Base-by-base conservation (phyloP, 805 yeast genomes). In the Peterozyma toletana region DNA sequence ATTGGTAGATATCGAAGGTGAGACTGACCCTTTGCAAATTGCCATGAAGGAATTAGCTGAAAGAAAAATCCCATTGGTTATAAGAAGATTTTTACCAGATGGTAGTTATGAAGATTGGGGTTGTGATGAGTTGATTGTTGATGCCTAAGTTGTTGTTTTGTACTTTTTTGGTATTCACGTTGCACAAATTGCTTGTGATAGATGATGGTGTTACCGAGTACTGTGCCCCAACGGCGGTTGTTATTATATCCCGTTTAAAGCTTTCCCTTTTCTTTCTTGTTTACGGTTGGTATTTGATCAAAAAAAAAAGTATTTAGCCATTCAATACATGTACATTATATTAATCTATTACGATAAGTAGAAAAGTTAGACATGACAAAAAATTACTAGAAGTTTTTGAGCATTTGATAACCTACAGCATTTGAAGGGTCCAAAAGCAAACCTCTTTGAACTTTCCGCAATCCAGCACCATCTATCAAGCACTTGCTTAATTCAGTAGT, bases 91-190 rank as follows among this genome's bases (percentile, higher is more conserved):
- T 60, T 74, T 93, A 54, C 99, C 99, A 3, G 99, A 95, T 61
- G 96, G 98, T 5, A 79, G 95, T 42, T 91, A 80, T 58, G 99
- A 93, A 68, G 99, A 93, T 62, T 93, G 99, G 99, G 96, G 96
- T 42, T 93, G 96, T 58, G 98, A 93, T 64, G 99, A 93, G 67
- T 76, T 93, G 58, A 90, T 93, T 59, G 86, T 90, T 45, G 98
- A 93, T 21, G 27, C 27, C 27, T 21, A 31, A 31, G 15, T 31
- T 31, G 34, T 31, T 13, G 34, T 13, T 31, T 5, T 7, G 7
- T 21, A 21, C 27, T 7, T 21, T 21, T 7, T 21, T 21, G 27
- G 27, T 21, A 21, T 21, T 21, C 27, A 5, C 27, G 27, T 21
- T 21, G 27, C 4, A 7, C n/a, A n/a, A n/a, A n/a, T n/a, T n/a